phyloP scores from a whole-genome alignment of 192 early-diverging fungal species.

The Helicostylum pulchrum region DNA sequence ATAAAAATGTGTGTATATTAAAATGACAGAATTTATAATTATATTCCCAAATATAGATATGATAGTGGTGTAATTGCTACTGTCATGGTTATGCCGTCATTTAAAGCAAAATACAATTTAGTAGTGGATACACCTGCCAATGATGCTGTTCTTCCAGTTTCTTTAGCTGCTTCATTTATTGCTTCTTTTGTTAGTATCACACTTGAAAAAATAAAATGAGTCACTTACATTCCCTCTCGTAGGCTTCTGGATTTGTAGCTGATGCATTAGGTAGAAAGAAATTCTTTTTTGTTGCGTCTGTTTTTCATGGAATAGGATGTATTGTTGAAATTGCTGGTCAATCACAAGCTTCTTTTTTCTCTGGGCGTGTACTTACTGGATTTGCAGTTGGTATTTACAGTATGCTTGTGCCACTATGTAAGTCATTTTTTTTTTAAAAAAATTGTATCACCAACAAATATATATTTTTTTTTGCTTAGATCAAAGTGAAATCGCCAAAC shows the following conservation, averaged over 20 bases:
- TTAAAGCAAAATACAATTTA: not conserved
- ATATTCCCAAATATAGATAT: not conserved
- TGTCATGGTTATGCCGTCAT: slow-evolving; percentile 21
- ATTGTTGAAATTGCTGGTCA: slow-evolving; percentile 46
- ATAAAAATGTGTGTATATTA: not conserved
- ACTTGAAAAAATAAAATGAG: no score
- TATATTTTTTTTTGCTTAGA: not conserved
- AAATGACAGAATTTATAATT: no score
- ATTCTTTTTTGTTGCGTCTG: slow-evolving; percentile 41
- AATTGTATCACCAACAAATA: not conserved
- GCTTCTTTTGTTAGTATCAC: slow-evolving; percentile 31
- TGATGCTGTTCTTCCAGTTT: slow-evolving; percentile 1
- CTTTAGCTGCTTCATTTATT: slow-evolving; percentile 2
- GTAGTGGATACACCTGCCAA: not conserved
- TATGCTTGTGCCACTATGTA: slow-evolving; percentile 54
- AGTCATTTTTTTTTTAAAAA: slow-evolving; percentile 4
- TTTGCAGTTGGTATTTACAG: slow-evolving; percentile 38
- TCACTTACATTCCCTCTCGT: slow-evolving; percentile 39
- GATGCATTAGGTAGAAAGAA: slow-evolving; percentile 42
- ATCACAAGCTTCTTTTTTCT: slow-evolving; percentile 40
- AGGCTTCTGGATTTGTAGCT: slow-evolving; percentile 60
- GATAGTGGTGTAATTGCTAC: slow-evolving; percentile 24
- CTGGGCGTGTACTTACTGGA: slow-evolving; percentile 48
- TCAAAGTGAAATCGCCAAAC: slow-evolving; percentile 26
- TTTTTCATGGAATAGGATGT: slow-evolving; percentile 48